Evolutionary conservation across 2,329 filamentous ascomycete genomes (phyloP).

Genomic region (Talaromyces sp.): DNA sequence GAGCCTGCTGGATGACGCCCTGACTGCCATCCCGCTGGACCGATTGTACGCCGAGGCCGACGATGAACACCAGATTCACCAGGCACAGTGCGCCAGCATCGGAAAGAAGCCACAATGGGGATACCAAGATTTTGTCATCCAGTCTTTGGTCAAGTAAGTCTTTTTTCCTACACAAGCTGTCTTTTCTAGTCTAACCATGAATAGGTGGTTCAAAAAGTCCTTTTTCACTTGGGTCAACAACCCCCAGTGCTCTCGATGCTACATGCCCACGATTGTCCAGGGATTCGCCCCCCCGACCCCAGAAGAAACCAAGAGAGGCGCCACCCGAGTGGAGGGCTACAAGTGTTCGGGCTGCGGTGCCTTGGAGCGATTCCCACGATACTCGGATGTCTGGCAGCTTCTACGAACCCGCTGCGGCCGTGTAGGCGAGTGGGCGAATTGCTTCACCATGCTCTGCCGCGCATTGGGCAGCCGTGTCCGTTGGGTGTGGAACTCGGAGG

Average conservation of each 20-base stretch:
- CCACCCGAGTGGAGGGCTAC: constrained; percentile 83
- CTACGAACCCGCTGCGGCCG: constrained; percentile 81
- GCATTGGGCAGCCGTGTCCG: constrained; percentile 84
- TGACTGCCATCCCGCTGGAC: constrained; percentile 80
- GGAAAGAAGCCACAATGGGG: constrained; percentile 86
- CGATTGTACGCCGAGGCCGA: constrained; percentile 90
- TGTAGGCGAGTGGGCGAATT: constrained; percentile 95
- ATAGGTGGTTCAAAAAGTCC: constrained; percentile 86
- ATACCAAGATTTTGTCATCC: constrained; percentile 93
- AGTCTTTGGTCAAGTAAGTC: constrained; percentile 72
- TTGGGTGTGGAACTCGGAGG: constrained; percentile 98
- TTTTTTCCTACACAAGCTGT: constrained; percentile 4
- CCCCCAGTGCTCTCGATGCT: constrained; percentile 74
- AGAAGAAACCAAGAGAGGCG: constrained; percentile 84
- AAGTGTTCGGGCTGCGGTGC: constrained; percentile 70
- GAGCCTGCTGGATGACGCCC: constrained; percentile 83
- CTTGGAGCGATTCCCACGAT: constrained; percentile 86
- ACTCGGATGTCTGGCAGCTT: constrained; percentile 90
- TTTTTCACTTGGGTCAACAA: constrained; percentile 99
- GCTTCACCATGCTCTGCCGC: constrained; percentile 96
- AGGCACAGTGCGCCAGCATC: constrained; percentile 82
- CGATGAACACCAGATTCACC: constrained; percentile 82
- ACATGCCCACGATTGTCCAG: constrained; percentile 73
- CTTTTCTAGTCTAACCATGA: background rate
- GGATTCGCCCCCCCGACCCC: constrained; percentile 80